Conservation (phyloP, 2,329 filamentous ascomycete genomes). For the Cordyceps pruinosa region DNA sequence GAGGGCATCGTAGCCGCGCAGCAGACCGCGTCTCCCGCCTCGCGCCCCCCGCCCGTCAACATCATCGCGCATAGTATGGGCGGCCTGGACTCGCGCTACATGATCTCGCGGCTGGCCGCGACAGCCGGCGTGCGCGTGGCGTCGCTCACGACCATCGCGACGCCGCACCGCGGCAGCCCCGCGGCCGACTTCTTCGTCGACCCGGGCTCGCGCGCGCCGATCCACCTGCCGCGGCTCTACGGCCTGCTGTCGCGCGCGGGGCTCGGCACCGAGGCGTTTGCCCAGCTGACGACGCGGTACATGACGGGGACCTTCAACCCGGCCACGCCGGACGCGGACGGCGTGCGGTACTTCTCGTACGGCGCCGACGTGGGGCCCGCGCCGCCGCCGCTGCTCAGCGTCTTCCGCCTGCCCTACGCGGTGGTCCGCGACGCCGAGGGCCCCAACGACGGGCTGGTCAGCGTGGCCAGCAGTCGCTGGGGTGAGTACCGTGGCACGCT, state of each 20-base stretch:
- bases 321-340: conserved; percentile 43
- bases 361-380: conserved; percentile 41
- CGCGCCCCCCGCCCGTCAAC: conserved; percentile 53
- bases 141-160: conserved; percentile 48
- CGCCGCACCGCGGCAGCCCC: conserved; percentile 47
- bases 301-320: conserved; percentile 56
- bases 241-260: conserved; percentile 43
- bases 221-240: conserved; percentile 49
- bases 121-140: conserved; percentile 36
- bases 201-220: conserved; percentile 32
- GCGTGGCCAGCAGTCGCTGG: conserved; percentile 55
- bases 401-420: conserved; percentile 47
- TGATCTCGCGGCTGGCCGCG: conserved; percentile 51
- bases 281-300: conserved; percentile 52
- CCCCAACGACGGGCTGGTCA: conserved; percentile 61
- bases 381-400: conserved; percentile 58
- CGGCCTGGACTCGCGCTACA: conserved; percentile 57
- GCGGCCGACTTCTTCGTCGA: conserved; percentile 50
- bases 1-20: conserved; percentile 41
- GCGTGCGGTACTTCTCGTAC: conserved; percentile 56
- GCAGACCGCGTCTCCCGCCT: conserved; percentile 7
- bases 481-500: conserved; percentile 59
- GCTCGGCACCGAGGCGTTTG: conserved; percentile 52
- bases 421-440: conserved; percentile 48
- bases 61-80: conserved; percentile 68